Conservation (phyloP, 2,329 filamentous ascomycete genomes). For the Moelleriella libera region DNA sequence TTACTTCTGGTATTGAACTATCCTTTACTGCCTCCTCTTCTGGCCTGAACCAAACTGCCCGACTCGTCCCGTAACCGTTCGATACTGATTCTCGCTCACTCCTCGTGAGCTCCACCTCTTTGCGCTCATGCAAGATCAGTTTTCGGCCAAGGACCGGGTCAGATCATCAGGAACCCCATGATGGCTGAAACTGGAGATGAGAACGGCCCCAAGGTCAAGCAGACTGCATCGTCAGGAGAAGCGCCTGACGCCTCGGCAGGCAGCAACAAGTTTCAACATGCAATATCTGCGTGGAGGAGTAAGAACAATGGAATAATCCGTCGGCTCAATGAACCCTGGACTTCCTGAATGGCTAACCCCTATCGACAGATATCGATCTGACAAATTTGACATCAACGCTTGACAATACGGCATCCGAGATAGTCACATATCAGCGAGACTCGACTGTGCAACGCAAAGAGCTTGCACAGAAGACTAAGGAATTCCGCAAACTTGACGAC, state of each 20-base stretch:
- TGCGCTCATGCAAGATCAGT: neutral
- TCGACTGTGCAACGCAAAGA: slow-evolving; percentile 95
- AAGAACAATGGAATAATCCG: slow-evolving; percentile 11
- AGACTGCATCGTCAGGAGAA: slow-evolving; percentile 11
- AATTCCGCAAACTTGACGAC: slow-evolving; percentile 91
- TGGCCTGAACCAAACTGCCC: too few species aligned
- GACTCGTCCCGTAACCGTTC: neutral
- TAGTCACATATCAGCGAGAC: slow-evolving; percentile 85
- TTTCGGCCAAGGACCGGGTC: neutral
- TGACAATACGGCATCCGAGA: slow-evolving; percentile 87
- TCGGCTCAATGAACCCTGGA: neutral
- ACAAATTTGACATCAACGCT: slow-evolving; percentile 71
- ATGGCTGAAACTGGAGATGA: slow-evolving; percentile 19
- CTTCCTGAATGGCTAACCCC: neutral
- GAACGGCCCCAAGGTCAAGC: slow-evolving; percentile 12
- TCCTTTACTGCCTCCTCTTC: too few species aligned
- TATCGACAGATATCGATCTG: slow-evolving; percentile 64
- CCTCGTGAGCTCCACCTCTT: neutral
- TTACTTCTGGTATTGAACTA: too few species aligned
- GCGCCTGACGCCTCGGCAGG: slow-evolving; percentile 31
- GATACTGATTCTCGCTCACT: neutral
- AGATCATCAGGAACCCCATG: slow-evolving; percentile 1
- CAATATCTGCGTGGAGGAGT: slow-evolving; percentile 95
- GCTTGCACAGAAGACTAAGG: slow-evolving; percentile 96
- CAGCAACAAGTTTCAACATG: slow-evolving; percentile 88